Evolutionary conservation across 495 filamentous ascomycete species (phyloP), one percentile per base, ranked within the genome.

Genomic region (Penicillium chermesinum): DNA sequence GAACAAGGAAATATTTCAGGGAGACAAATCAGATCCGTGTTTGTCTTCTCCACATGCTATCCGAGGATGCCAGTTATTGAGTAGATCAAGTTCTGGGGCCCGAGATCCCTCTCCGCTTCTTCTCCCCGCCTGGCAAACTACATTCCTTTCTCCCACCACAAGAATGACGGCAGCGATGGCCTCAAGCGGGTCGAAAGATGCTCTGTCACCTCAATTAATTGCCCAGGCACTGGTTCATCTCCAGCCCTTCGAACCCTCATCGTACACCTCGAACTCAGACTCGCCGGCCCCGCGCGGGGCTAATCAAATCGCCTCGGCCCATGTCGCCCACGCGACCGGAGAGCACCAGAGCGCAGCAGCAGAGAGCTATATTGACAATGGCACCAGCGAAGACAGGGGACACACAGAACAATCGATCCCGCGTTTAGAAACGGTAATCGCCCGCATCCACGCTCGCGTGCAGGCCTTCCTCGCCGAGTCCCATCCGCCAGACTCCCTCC

Each of bases 381-480:
- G 38, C 42, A 43, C 46, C 14, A 36, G 9, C n/a, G 27, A 47
- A 12, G 12, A 21, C 7, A 14, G 7, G 20, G 39, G 9, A 7
- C 41, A n/a, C n/a, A n/a, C n/a, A n/a, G 38, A 46, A 5, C 41
- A 51, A 16, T n/a, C 15, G 9, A 44, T 63, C 10, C 60, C 56
- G 2, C 49, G 65, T 17, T 66, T 73, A 48, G 52, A 64, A 30
- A 49, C 49, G 20, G 63, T 86, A 33, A 87, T 87, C 69, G 71
- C 70, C 41, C 63, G 67, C 48, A 75, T 93, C 46, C 77, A 86
- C 52, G 62, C 61, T 17, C 80, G 82, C 53, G 75, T 96, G 41
- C 71, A 77, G 19, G 69, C 69, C 22, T 95, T 97, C 62, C 73
- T 97, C 41, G 66, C 70, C 40, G 73, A 79, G 57, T 63, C 81